Conservation (phyloP, 495 filamentous ascomycete species). For the Sordaria brevicollis region DNA sequence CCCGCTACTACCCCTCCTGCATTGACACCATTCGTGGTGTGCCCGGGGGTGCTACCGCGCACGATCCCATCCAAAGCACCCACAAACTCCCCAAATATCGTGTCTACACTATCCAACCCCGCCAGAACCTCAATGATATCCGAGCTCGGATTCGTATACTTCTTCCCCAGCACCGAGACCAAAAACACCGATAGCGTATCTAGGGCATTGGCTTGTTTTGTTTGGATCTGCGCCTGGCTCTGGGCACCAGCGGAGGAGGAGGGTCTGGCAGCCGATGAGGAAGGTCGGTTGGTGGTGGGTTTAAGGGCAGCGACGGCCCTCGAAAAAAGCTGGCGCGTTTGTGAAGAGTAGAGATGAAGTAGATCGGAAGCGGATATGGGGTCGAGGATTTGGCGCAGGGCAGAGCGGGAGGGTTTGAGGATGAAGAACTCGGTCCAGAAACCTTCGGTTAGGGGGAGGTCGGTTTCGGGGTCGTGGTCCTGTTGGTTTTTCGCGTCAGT, state of each 20-base stretch:
- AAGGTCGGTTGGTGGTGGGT: neutral
- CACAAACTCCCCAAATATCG: constrained; percentile 81
- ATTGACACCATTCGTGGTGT: neutral
- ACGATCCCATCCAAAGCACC: constrained; percentile 69
- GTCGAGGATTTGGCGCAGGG: constrained; percentile 56
- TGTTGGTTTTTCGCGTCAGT: constrained; percentile 1
- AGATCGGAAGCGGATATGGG: constrained; percentile 61
- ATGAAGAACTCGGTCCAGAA: constrained; percentile 98
- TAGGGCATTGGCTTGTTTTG: neutral
- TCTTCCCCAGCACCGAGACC: constrained; percentile 68
- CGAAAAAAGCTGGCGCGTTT: constrained; percentile 70
- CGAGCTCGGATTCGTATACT: constrained; percentile 90
- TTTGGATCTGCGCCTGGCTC: neutral
- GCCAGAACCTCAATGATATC: constrained; percentile 87
- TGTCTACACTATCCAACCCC: constrained; percentile 78
- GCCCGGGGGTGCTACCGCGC: constrained; percentile 47
- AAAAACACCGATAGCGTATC: constrained; percentile 44
- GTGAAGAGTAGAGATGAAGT: constrained; percentile 53
- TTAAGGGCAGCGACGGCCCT: constrained; percentile 61
- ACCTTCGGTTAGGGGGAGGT: constrained; percentile 63
- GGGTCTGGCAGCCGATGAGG: neutral
- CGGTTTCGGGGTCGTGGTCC: constrained; percentile 46
- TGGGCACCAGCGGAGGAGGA: neutral
- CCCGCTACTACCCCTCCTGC: neutral
- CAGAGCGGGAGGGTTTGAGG: constrained; percentile 60